Conservation (phyloP, 176 grass and related monocot genomes). For the Musa troglodytarum region DNA sequence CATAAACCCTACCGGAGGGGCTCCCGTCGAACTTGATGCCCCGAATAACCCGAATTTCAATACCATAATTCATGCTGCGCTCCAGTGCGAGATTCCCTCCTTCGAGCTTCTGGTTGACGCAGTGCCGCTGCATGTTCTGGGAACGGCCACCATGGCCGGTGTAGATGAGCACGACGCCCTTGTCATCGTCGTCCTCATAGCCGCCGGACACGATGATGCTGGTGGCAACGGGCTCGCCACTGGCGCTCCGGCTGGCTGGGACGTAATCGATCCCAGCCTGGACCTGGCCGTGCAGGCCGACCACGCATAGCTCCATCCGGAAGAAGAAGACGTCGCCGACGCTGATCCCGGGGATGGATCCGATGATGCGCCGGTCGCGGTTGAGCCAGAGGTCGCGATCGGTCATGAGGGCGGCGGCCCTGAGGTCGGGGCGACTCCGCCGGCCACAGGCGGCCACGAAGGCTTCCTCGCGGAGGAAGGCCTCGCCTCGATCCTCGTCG, state of each 20-base stretch:
- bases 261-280: conserved; percentile 75
- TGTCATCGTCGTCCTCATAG: conserved; percentile 81
- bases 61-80: conserved; percentile 59
- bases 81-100: conserved; percentile 80
- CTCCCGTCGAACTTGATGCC: conserved; percentile 26
- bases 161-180: conserved; percentile 66
- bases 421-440: conserved; percentile 47
- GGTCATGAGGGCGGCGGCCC: conserved; percentile 48
- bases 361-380: conserved; percentile 52
- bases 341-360: conserved; percentile 51
- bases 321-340: conserved; percentile 83
- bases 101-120: conserved; percentile 56
- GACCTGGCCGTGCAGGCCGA: conserved; percentile 64
- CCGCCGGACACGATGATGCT: conserved; percentile 88
- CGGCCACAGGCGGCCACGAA: background rate
- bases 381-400: conserved; percentile 36
- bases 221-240: conserved; percentile 66
- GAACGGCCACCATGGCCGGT: conserved; percentile 75
- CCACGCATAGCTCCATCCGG: conserved; percentile 68
- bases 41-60: conserved; percentile 74
- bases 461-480: background rate
- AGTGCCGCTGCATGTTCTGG: conserved; percentile 37
- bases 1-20: conserved; percentile 45
- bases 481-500: conserved; percentile 14
- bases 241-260: conserved; percentile 30